These are phyloP conservation scores for Kockovaella imperatae DNA, from an alignment of 768 basidiomycete species.

Conservation along the genomic window DNA sequence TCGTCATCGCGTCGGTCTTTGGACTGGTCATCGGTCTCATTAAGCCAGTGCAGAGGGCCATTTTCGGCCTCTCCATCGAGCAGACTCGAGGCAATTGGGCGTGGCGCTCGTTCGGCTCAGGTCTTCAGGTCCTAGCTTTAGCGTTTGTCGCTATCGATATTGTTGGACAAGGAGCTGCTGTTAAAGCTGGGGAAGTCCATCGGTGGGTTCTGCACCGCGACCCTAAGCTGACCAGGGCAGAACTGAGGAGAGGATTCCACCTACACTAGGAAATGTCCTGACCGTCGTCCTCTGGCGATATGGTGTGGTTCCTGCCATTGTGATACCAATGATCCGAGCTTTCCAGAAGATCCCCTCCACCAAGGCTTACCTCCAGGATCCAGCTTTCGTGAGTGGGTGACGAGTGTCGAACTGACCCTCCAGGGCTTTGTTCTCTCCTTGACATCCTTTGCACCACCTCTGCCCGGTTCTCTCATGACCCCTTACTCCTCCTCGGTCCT, in stretches of 20 bases:
- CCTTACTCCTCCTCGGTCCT: constrained; percentile 36
- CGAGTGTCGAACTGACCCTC: not conserved
- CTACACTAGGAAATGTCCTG: constrained; percentile 35
- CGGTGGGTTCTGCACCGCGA: constrained; percentile 20
- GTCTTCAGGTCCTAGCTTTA: constrained; percentile 20
- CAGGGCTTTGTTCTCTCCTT: constrained; percentile 38
- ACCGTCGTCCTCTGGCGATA: constrained; percentile 32
- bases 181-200: constrained; percentile 23
- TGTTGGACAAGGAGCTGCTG: constrained; percentile 26
- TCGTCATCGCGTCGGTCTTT: constrained; percentile 21
- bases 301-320: constrained; percentile 26
- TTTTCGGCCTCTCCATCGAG: constrained; percentile 12
- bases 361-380: constrained; percentile 36
- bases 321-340: constrained; percentile 30
- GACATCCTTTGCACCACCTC: constrained; percentile 30
- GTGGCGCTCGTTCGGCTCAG: constrained; percentile 35
- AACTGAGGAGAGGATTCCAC: constrained; percentile 28
- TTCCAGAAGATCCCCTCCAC: constrained; percentile 35
- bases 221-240: not conserved
- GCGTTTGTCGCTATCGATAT: constrained; percentile 33
- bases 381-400: constrained; percentile 32
- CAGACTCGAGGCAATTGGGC: constrained; percentile 18
- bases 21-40: constrained; percentile 36
- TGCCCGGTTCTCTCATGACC: constrained; percentile 14
- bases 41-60: constrained; percentile 28